A percentile compares a stretch with the other conserved stretches of the same genome.
phyloP scores from a whole-genome alignment of 306 rosid genomes.

The Quercus aquifolioides region DNA sequence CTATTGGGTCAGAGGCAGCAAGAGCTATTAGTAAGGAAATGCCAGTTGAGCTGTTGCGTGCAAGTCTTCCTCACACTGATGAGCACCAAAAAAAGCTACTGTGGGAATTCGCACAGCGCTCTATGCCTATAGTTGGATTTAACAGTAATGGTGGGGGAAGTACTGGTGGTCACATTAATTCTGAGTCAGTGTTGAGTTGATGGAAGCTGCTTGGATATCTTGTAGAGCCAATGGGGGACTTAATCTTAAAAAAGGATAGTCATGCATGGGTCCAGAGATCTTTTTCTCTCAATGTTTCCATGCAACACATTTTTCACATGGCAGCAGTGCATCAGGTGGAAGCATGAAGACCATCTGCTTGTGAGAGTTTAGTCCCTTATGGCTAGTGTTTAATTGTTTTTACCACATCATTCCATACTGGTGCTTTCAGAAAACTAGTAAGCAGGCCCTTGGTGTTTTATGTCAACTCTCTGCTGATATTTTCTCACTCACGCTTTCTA shows the following conservation, averaged over 20 bases:
- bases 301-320: background rate
- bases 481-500: constrained; percentile 28
- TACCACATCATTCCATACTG: constrained; percentile 25
- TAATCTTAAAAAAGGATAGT: constrained; percentile 9
- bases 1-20: constrained; percentile 61
- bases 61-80: constrained; percentile 93
- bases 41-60: constrained; percentile 95
- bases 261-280: constrained; percentile 16
- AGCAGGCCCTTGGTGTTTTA: constrained; percentile 48
- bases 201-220: constrained; percentile 13
- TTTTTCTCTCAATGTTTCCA: constrained; percentile 8
- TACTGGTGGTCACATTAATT: constrained; percentile 45
- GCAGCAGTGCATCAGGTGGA: constrained; percentile 29
- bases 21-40: constrained; percentile 74
- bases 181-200: constrained; percentile 58
- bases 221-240: constrained; percentile 10
- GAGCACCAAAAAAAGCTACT: constrained; percentile 68
- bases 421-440: constrained; percentile 33
- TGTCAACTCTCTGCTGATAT: constrained; percentile 42
- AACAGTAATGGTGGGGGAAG: constrained; percentile 48
- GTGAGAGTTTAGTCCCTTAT: constrained; percentile 28
- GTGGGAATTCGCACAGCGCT: constrained; percentile 80
- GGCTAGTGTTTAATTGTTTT: constrained; percentile 28
- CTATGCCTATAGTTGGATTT: constrained; percentile 65
- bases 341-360: constrained; percentile 32